phyloP scores from a whole-genome alignment of 2,329 filamentous ascomycete genomes.

The Aspergillaceae sp. region DNA sequence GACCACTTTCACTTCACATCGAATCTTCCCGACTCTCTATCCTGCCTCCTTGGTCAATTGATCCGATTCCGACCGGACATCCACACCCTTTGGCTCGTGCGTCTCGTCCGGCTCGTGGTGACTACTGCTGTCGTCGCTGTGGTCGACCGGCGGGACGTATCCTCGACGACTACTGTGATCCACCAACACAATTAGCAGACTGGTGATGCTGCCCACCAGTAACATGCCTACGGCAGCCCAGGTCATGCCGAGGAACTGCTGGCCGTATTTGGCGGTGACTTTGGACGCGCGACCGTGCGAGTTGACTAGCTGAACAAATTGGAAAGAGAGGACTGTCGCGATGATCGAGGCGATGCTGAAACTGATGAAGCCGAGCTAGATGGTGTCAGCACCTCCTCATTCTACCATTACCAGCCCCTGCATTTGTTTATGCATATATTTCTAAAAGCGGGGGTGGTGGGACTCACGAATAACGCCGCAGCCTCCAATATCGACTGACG shows the following conservation, averaged over 20 bases:
- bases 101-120: background rate
- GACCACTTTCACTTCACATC: background rate
- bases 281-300: slow-evolving; percentile 44
- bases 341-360: slow-evolving; percentile 68
- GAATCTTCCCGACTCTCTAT: background rate
- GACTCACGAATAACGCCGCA: slow-evolving; percentile 36
- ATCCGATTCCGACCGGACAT: background rate
- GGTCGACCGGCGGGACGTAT: background rate
- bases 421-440: too few species aligned
- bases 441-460: background rate
- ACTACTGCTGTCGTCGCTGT: background rate
- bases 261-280: slow-evolving; percentile 42
- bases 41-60: background rate
- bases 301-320: slow-evolving; percentile 47
- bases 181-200: slow-evolving; percentile 20
- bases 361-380: slow-evolving; percentile 45
- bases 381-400: background rate
- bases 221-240: slow-evolving; percentile 46
- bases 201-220: slow-evolving; percentile 22
- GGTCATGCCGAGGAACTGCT: slow-evolving; percentile 50
- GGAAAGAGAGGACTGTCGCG: slow-evolving; percentile 53
- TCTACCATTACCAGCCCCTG: too few species aligned
- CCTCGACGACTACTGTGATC: slow-evolving; percentile 7
- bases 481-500: slow-evolving; percentile 45
- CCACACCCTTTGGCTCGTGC: background rate